Base-by-base conservation (phyloP, 441 rosid species). In the Pelargonium australe region DNA sequence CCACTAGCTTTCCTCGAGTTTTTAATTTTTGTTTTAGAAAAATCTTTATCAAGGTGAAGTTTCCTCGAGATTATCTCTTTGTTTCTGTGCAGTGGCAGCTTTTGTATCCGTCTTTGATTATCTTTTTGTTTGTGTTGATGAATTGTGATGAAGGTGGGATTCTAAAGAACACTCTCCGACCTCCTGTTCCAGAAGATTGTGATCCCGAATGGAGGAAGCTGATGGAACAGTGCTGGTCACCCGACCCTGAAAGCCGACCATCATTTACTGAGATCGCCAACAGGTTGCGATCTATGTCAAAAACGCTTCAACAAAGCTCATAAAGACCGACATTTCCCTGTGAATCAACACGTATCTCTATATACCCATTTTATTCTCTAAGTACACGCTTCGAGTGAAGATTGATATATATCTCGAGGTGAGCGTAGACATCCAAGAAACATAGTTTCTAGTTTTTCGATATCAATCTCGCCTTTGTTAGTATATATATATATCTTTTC, bases 191-290 rank as follows among this genome's bases (percentile, higher is more conserved):
- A 0, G 84, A 80, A 71, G 53, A 49, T 1, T 88, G 95, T 70
- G 82, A 89, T 68, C 80, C 83, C 0, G 88, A 85, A 8, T 92
- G 97, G 96, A 84, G 75, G 70, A 81, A 72, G 70, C 76, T 86
- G 66, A 91, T 91, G 94, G 94, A 89, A 76, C 77, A 86, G 19
- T 89, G 97, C 75, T 89, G 94, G 94, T 79, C 89, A 40, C 76
- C 82, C 8, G 84, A 88, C 63, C 89, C 94, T 0, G 82, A 81
- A 44, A 75, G 79, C n/a, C 81, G 89, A 51, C 96, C 96, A n/a
- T 80, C 94, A 7, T 91, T 91, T 78, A 79, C 89, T 7, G 85
- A 83, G 80, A 81, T 91, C 77, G 81, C 90, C 14, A 75, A 77
- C 70, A 58, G 87, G 71, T 78, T 91, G 67, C 81, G 82, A 16